Evolutionary conservation across 106 monocot genomes (phyloP), one percentile per base, ranked within the genome.

Genomic region (Triglochin maritima): DNA sequence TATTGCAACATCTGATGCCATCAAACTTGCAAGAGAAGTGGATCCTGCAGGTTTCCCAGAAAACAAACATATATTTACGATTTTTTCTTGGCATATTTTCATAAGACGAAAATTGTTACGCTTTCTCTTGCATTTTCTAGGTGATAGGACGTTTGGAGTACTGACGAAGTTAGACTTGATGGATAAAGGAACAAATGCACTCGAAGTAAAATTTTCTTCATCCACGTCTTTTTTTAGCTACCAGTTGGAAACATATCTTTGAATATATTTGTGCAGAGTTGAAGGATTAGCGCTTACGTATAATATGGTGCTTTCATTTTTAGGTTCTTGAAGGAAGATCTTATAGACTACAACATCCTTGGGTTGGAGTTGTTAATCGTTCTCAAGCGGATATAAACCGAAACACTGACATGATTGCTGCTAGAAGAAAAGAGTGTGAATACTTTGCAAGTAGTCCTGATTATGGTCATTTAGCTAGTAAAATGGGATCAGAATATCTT

Each of bases 401-500:
- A 61, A 89, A 83, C 62, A 73, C 78, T 74, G 82, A 89, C 68
- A 85, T 89, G 89, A 78, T 85, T 57, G 80, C 72, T 60, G 82
- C 89, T 4, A 80, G 89, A 69, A 56, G 74, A 78, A 89, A 75
- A 70, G 89, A 89, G 49, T 68, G 71, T 44, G 89, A 89, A 66
- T 89, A 85, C 65, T 89, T 89, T 71, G 76, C 62, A 59, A 79
- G 68, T 47, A 85, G 89, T 80, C 73, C 79, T 51, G 89, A 89
- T 41, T 89, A 89, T 83, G 81, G 85, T 47, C 89, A 89, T 56
- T 85, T 89, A 50, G 67, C 89, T 16, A 85, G 66, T 78, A 89
- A 85, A 80, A 89, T 89, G 89, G 89, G 89, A 65, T 89, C 89
- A 51, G 89, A 89, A 74, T 89, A 89, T 76, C 82, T 89, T 49